Base-by-base conservation (phyloP, 306 rosid species). In the Glycine tomentella region DNA sequence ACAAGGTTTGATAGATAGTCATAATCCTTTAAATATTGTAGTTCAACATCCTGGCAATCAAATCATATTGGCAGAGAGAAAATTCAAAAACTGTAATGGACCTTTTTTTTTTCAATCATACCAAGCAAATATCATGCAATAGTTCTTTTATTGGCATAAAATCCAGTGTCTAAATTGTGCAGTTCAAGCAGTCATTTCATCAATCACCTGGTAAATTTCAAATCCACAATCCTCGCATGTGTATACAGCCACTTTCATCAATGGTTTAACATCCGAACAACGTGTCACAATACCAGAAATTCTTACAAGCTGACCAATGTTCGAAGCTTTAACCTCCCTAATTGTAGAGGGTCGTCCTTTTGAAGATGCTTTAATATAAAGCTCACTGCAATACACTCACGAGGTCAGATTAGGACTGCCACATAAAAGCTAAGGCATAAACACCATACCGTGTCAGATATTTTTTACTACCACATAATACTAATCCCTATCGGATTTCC, bases 191-290 rank as follows among this genome's bases (percentile, higher is more conserved):
- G 42, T 74, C 42, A 51, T 64, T 51, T 31, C 55, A 31, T 14
- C 38, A 81, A 82, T 83, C 75, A 96, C 99, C 99, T 96, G 99
- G 83, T 93, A 96, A 85, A 96, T 96, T 92, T 96, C 99, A 80
- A 93, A 96, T 77, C 97, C 99, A 62, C 99, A 96, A 73, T 96
- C 96, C 86, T 96, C 99, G 34, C 99, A 96, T 8, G 98, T 96
- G 84, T 96, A 96, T 20, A 96, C 98, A 77, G 99, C 98, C 76
- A 96, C 99, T 82, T 92, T 89, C 99, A 93, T 92, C 88, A 96
- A 80, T 69, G 99, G 99, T 85, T 96, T 96, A 55, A 96, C 99
- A 84, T 93, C 99, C 5, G 99, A 96, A 84, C 99, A 96, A 48
- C 98, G 96, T 0, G 91, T 93, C 80, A 92, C 99, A 70, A 93